These are phyloP conservation scores for Penicillium nordicum DNA, from an alignment of 2,329 filamentous ascomycete genomes.

Conservation along the genomic window DNA sequence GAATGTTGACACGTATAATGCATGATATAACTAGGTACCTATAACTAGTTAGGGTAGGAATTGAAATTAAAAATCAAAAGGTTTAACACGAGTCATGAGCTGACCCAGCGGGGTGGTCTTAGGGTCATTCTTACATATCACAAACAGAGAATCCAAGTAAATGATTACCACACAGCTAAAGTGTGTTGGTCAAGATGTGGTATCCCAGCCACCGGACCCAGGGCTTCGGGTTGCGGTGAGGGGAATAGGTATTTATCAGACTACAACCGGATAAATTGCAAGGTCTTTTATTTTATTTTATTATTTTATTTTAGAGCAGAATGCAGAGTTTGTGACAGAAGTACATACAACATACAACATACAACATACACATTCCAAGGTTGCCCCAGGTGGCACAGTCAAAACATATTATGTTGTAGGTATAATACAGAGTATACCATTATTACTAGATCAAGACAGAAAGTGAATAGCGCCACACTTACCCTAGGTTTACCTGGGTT, in stretches of 20 bases:
- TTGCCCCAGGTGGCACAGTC: neutral
- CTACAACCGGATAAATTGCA: neutral
- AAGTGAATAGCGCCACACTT: neutral
- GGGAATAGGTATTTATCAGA: neutral
- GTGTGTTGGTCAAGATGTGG: neutral
- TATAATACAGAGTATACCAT: neutral
- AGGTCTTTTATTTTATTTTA: neutral
- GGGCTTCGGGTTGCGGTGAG: slow-evolving; percentile 5
- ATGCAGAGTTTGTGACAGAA: neutral
- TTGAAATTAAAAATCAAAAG: neutral
- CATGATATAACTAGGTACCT: neutral
- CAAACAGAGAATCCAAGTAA: neutral
- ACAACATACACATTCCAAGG: neutral
- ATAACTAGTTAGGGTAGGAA: neutral
- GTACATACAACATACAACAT: no score
- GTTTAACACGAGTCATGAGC: neutral
- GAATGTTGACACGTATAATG: neutral
- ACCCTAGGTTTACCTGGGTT: neutral
- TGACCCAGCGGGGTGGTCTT: neutral
- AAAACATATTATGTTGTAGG: no score
- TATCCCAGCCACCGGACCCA: neutral
- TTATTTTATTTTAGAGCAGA: no score
- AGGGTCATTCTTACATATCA: slow-evolving; percentile 3
- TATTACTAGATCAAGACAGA: neutral
- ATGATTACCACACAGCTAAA: neutral